Conservation (phyloP, 2,329 filamentous ascomycete species). For the Ilyonectria sp. region DNA sequence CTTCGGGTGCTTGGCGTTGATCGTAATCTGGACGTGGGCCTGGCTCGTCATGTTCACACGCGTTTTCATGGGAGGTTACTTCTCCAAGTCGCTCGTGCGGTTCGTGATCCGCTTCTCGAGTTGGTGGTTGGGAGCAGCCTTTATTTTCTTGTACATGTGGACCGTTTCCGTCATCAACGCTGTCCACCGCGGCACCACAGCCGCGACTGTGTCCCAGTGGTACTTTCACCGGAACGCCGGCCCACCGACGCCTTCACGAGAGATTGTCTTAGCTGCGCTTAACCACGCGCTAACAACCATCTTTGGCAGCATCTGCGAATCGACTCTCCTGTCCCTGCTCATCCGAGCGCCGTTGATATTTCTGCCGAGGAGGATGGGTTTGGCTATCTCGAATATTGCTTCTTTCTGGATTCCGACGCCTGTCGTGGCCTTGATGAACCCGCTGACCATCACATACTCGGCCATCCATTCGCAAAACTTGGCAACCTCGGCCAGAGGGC, state of each 20-base stretch:
- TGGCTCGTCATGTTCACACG: constrained; percentile 98
- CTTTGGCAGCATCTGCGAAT: constrained; percentile 93
- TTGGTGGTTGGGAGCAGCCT: constrained; percentile 96
- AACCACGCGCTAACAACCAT: constrained; percentile 87
- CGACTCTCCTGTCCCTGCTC: constrained; percentile 84
- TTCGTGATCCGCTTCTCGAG: constrained; percentile 91
- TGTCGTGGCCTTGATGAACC: constrained; percentile 89
- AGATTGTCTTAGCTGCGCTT: constrained; percentile 87
- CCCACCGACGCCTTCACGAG: constrained; percentile 82
- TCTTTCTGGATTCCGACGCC: constrained; percentile 89
- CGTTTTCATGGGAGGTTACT: constrained; percentile 93
- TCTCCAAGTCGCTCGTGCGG: constrained; percentile 71
- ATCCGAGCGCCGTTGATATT: constrained; percentile 89
- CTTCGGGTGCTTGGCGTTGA: constrained; percentile 79
- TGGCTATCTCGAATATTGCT: constrained; percentile 79
- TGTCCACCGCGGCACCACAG: constrained; percentile 91
- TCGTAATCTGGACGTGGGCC: constrained; percentile 93
- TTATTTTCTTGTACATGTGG: constrained; percentile 96
- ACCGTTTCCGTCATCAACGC: constrained; percentile 89
- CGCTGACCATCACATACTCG: constrained; percentile 91
- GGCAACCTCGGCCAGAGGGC: constrained; percentile 80
- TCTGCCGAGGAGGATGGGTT: constrained; percentile 78
- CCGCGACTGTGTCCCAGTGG: constrained; percentile 97
- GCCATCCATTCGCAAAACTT: constrained; percentile 94
- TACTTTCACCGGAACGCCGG: constrained; percentile 94